These are phyloP conservation scores for Paramecium primaurelia DNA, from an alignment of 73 alveolate species.

Conservation along the genomic window DNA sequence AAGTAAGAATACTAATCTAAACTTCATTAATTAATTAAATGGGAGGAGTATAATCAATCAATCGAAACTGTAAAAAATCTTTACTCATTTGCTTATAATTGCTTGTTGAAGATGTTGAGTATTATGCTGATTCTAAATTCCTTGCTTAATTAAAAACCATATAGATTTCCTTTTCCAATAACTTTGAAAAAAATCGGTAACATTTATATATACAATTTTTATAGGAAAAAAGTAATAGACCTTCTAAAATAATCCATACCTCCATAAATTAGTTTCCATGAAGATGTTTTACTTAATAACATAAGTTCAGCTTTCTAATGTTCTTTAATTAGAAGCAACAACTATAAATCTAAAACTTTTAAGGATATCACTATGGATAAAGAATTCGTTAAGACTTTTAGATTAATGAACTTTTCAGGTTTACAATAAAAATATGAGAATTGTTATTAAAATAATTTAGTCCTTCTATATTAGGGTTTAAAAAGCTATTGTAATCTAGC, in stretches of 20 bases:
- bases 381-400: neutral
- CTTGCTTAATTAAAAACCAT: neutral
- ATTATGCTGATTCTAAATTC: neutral
- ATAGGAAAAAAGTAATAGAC: neutral
- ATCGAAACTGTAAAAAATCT: neutral
- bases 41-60: neutral
- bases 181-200: neutral
- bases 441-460: neutral
- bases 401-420: neutral
- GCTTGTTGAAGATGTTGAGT: neutral
- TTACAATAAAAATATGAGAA: neutral
- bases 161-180: neutral
- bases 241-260: neutral
- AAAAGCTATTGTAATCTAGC: neutral
- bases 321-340: neutral
- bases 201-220: neutral
- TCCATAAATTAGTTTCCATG: neutral
- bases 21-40: neutral
- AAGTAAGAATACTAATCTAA: neutral
- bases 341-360: neutral
- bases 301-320: neutral
- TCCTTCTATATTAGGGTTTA: neutral
- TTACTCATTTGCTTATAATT: neutral
- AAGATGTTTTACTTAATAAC: neutral
- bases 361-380: neutral